These are phyloP conservation scores for Saxispiralis lemnorum DNA, from an alignment of 495 filamentous ascomycete genomes.

Conservation along the genomic window DNA sequence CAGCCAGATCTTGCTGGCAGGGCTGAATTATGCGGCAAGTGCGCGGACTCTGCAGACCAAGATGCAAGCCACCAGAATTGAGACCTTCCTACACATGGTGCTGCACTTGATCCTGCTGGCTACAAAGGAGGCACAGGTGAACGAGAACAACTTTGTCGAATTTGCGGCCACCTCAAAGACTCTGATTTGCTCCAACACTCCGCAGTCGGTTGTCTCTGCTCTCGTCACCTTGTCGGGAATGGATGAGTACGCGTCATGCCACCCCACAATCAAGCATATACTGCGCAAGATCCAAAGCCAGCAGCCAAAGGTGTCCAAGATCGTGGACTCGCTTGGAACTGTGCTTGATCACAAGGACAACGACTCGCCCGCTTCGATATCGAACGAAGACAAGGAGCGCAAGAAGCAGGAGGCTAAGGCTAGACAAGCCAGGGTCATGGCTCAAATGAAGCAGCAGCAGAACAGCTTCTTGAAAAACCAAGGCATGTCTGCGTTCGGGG, in stretches of 20 bases:
- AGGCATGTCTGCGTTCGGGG: slow-evolving; percentile 63
- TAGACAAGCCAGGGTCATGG: slow-evolving; percentile 83
- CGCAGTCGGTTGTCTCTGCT: slow-evolving; percentile 46
- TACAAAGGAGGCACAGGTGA: slow-evolving; percentile 56
- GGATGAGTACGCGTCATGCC: slow-evolving; percentile 58
- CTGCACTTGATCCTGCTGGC: slow-evolving; percentile 74
- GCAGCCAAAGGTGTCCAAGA: slow-evolving; percentile 40
- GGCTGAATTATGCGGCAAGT: slow-evolving; percentile 47
- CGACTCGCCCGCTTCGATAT: slow-evolving; percentile 36
- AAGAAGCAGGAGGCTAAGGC: slow-evolving; percentile 83
- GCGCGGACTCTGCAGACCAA: slow-evolving; percentile 28
- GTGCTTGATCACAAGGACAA: slow-evolving; percentile 38
- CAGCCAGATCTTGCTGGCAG: slow-evolving; percentile 77
- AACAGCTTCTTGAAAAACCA: slow-evolving; percentile 81
- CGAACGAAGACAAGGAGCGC: slow-evolving; percentile 53
- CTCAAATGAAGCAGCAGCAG: slow-evolving; percentile 91
- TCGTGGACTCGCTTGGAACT: slow-evolving; percentile 31
- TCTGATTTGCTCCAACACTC: neutral
- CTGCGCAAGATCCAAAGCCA: slow-evolving; percentile 77
- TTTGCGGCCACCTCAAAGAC: slow-evolving; percentile 1
- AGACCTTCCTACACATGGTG: slow-evolving; percentile 80
- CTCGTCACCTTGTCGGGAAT: slow-evolving; percentile 57
- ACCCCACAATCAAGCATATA: slow-evolving; percentile 68
- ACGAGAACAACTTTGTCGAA: slow-evolving; percentile 27
- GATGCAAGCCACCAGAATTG: slow-evolving; percentile 67